These are phyloP conservation scores for Arxiozyma bovina DNA, from an alignment of 1,139 yeast species.

Conservation along the genomic window DNA sequence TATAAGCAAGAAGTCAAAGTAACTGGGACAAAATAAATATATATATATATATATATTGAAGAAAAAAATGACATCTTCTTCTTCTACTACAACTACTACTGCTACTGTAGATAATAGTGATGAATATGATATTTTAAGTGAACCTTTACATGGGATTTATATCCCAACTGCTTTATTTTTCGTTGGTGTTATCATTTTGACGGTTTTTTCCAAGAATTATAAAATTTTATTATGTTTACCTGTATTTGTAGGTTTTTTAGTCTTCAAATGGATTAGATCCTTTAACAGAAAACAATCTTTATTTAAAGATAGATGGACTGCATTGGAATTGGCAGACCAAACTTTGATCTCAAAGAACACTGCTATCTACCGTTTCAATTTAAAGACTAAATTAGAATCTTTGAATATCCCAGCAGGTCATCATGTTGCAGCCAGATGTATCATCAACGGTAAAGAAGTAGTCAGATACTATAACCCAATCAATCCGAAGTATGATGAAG, in stretches of 20 bases:
- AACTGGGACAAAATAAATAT: too few species aligned
- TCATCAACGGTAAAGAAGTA: slow-evolving; percentile 50
- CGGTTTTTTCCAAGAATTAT: slow-evolving; percentile 33
- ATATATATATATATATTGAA: too few species aligned
- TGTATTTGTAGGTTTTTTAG: slow-evolving; percentile 31
- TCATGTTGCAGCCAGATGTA: slow-evolving; percentile 50
- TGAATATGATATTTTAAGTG: slow-evolving; percentile 35
- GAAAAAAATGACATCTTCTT: background rate
- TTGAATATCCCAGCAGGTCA: slow-evolving; percentile 66
- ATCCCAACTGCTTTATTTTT: slow-evolving; percentile 56
- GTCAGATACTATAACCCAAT: slow-evolving; percentile 68
- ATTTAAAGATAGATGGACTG: slow-evolving; percentile 47
- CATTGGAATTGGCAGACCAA: slow-evolving; percentile 61
- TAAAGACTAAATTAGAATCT: slow-evolving; percentile 50
- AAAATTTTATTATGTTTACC: slow-evolving; percentile 40
- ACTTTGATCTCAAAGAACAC: slow-evolving; percentile 59
- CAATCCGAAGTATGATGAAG: slow-evolving; percentile 57
- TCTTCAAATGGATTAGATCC: slow-evolving; percentile 42
- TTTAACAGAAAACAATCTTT: slow-evolving; percentile 40
- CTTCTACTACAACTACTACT: too few species aligned
- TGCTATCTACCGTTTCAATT: slow-evolving; percentile 65
- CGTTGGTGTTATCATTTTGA: slow-evolving; percentile 53
- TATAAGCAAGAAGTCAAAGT: too few species aligned
- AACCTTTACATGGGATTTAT: slow-evolving; percentile 64
- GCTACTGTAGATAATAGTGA: background rate